Percentiles rank a stretch among this genome's conserved stretches.
Conservation (phyloP, 495 filamentous ascomycete genomes). For the Penicillium chermesinum region DNA sequence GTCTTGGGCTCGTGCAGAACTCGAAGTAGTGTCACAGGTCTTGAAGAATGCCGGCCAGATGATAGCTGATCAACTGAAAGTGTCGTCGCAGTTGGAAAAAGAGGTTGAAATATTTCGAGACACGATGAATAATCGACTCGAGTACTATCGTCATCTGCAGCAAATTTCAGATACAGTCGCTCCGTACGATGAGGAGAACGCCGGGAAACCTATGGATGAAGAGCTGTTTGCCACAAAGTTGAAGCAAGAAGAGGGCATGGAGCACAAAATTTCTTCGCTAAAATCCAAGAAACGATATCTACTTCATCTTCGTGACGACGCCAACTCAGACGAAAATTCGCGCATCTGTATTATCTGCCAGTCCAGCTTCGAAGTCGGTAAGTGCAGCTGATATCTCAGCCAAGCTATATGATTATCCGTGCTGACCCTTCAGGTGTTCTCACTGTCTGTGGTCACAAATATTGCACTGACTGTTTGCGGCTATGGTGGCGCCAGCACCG, state of each 20-base stretch:
- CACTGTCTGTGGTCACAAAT: conserved; percentile 86
- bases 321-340: conserved; percentile 48
- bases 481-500: conserved; percentile 64
- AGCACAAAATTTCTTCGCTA: conserved; percentile 51
- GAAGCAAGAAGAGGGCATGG: conserved; percentile 44
- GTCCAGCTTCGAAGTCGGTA: conserved; percentile 63
- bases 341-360: conserved; percentile 79
- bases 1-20: conserved; percentile 57
- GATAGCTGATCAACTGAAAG: conserved; percentile 60
- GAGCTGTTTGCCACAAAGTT: conserved; percentile 31
- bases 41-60: conserved; percentile 57
- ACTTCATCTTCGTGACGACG: conserved; percentile 54
- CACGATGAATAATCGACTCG: conserved; percentile 74
- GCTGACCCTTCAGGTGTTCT: conserved; percentile 47
- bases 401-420: conserved; percentile 6
- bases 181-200: conserved; percentile 58
- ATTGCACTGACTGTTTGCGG: conserved; percentile 78
- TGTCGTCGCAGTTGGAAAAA: conserved; percentile 52
- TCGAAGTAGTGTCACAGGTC: conserved; percentile 52
- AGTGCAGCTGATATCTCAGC: conserved; percentile 14
- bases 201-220: conserved; percentile 38
- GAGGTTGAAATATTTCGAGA: conserved; percentile 73
- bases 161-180: conserved; percentile 79
- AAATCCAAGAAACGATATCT: conserved; percentile 72
- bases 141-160: conserved; percentile 87